Evolutionary conservation across 2,329 filamentous ascomycete species (phyloP).

Genomic region (Metarhizium sp.): DNA sequence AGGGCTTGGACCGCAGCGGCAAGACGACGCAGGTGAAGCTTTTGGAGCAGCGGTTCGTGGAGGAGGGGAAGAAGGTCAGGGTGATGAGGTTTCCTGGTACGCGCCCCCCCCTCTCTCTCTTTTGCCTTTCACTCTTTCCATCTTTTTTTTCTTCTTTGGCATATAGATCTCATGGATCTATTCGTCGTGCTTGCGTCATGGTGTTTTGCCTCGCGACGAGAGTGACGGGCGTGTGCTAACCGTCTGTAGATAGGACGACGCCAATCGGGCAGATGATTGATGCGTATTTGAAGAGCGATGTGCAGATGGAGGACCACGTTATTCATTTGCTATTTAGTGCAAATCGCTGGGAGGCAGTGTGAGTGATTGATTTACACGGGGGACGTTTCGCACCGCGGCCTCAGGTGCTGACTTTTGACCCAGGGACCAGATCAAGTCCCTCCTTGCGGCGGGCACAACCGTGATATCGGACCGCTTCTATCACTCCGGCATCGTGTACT

Average conservation of each 20-base stretch:
- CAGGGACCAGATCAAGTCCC: constrained; percentile 40
- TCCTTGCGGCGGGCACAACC: constrained; percentile 57
- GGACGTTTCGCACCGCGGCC: too few species aligned
- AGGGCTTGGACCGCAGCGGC: constrained; percentile 82
- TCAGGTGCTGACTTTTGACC: background rate
- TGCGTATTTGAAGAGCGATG: constrained; percentile 62
- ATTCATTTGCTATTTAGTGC: constrained; percentile 87
- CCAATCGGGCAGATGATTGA: constrained; percentile 84
- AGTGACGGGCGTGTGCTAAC: background rate
- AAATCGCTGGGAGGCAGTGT: constrained; percentile 75
- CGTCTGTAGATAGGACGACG: constrained; percentile 60
- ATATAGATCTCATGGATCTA: background rate
- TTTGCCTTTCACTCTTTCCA: too few species aligned
- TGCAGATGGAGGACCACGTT: constrained; percentile 73
- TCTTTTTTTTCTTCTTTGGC: too few species aligned
- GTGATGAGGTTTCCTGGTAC: constrained; percentile 49
- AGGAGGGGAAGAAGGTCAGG: constrained; percentile 38
- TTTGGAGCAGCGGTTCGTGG: constrained; percentile 46
- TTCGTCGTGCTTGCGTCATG: background rate
- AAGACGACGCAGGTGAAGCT: constrained; percentile 84
- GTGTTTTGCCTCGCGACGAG: background rate
- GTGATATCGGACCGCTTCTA: constrained; percentile 91
- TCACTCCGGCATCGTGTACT: constrained; percentile 90
- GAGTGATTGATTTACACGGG: constrained; percentile 17
- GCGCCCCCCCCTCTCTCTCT: constrained; percentile 13